A percentile compares a stretch with the other conserved stretches of the same genome.
Conservation (phyloP, 2,329 filamentous ascomycete genomes). For the Botryotinia globosa region DNA sequence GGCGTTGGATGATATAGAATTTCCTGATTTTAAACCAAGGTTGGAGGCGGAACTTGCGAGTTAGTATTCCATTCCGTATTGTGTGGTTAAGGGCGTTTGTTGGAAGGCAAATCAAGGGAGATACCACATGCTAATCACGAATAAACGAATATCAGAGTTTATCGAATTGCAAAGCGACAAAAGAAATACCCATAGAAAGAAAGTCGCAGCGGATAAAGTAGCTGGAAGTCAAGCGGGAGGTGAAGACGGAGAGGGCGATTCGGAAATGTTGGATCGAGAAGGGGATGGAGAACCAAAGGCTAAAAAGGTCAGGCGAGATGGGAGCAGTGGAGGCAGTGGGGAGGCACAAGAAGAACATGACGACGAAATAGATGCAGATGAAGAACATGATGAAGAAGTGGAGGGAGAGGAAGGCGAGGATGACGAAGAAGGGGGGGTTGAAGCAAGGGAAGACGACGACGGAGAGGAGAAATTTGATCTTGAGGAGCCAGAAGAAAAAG, state of each 20-base stretch:
- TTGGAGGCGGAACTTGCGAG: slow-evolving; percentile 75
- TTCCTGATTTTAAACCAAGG: slow-evolving; percentile 64
- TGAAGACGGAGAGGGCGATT: slow-evolving; percentile 44
- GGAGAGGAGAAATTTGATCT: slow-evolving; percentile 54
- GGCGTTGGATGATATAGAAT: slow-evolving; percentile 73
- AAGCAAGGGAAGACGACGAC: slow-evolving; percentile 52
- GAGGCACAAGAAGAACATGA: not conserved
- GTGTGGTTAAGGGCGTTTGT: no score
- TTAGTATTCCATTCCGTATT: slow-evolving; percentile 42
- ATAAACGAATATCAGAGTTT: slow-evolving; percentile 51
- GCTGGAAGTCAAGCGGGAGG: slow-evolving; percentile 23
- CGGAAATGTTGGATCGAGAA: slow-evolving; percentile 39
- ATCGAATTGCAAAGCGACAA: slow-evolving; percentile 71
- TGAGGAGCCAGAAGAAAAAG: slow-evolving; percentile 52
- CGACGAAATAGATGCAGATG: slow-evolving; percentile 48
- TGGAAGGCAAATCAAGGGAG: not conserved
- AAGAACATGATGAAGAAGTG: slow-evolving; percentile 41
- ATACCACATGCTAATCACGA: slow-evolving; percentile 22
- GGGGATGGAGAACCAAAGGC: slow-evolving; percentile 20
- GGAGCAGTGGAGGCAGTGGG: slow-evolving; percentile 42
- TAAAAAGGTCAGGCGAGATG: slow-evolving; percentile 40
- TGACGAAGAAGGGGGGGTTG: slow-evolving; percentile 49
- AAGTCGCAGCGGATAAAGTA: slow-evolving; percentile 63
- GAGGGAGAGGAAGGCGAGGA: slow-evolving; percentile 42
- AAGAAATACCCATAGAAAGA: slow-evolving; percentile 68